These are phyloP conservation scores for Pinus albicaulis DNA, from an alignment of 75 land plant genomes.

Conservation along the genomic window DNA sequence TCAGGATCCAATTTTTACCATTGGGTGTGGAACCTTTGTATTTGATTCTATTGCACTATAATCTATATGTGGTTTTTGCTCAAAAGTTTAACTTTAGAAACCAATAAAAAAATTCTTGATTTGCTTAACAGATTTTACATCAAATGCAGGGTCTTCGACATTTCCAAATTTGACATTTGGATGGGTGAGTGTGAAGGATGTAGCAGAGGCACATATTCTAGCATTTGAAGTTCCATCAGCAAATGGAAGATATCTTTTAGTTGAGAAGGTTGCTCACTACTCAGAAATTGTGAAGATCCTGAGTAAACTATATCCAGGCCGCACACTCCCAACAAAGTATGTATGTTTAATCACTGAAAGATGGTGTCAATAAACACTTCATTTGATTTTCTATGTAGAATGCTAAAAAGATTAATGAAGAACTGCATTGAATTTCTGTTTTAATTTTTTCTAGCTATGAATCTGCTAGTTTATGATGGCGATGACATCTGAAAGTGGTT, in stretches of 20 bases:
- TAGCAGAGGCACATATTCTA: conserved; percentile 25
- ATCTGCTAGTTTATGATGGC: not conserved
- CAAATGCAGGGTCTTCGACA: conserved; percentile 13
- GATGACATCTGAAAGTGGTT: not conserved
- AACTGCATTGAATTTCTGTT: not conserved
- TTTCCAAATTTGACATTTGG: conserved; percentile 13
- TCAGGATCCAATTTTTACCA: too few relatives aligned
- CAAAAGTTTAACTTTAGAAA: not conserved
- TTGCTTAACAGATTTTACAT: not conserved
- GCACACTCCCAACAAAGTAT: conserved; percentile 7
- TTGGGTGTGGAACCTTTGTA: not conserved
- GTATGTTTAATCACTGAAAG: not conserved
- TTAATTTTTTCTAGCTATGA: not conserved
- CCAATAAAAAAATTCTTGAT: not conserved
- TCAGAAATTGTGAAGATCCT: conserved; percentile 14
- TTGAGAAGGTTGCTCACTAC: conserved; percentile 12
- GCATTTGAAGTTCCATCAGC: conserved; percentile 22
- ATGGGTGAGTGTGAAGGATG: conserved; percentile 25
- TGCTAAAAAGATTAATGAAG: not conserved
- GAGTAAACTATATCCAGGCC: conserved; percentile 2
- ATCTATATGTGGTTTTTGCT: not conserved
- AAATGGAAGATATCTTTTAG: conserved; percentile 15
- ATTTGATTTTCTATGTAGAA: not conserved
- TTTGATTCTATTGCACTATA: not conserved
- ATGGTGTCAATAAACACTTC: not conserved